phyloP scores from a whole-genome alignment of 129 eudicot genomes.

The Flaveria brownii region DNA sequence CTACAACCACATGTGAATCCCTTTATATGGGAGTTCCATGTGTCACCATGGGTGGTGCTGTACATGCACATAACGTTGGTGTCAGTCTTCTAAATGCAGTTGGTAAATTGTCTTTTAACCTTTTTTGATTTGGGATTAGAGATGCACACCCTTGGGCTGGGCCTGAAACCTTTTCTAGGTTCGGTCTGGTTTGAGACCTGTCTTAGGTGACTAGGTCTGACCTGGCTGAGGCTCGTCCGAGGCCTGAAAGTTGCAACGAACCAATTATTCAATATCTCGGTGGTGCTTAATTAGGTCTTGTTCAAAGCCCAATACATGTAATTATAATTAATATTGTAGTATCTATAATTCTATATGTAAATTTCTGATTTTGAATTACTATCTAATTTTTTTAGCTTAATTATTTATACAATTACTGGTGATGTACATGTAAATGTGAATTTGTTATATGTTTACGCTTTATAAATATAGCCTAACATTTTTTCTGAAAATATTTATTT shows the following conservation, averaged over 20 bases:
- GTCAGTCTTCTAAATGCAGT: conserved; percentile 88
- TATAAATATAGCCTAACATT: too few relatives aligned
- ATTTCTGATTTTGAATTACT: not conserved
- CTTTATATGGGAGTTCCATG: conserved; percentile 98
- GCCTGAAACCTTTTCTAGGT: not conserved
- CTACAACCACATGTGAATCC: conserved; percentile 97
- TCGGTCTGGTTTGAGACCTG: not conserved
- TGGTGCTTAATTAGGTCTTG: not conserved
- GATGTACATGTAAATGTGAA: not conserved
- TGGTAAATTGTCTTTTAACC: conserved; percentile 49
- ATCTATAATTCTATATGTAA: not conserved
- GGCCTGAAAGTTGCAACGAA: not conserved
- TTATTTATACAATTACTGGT: not conserved
- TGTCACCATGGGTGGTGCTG: conserved; percentile 89
- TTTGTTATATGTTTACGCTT: not conserved
- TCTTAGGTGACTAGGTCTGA: too few relatives aligned
- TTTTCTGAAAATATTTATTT: too few relatives aligned
- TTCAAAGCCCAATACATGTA: not conserved
- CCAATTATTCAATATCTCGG: not conserved
- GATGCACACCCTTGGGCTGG: not conserved
- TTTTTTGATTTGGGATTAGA: not conserved
- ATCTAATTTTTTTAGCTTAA: not conserved
- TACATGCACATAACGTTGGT: conserved; percentile 96
- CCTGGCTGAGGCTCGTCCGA: not conserved
- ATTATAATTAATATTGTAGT: not conserved